Percentiles rank a stretch among this genome's conserved stretches.
phyloP scores from a whole-genome alignment of 2,329 filamentous ascomycete genomes.

The Diaporthe australafricana region DNA sequence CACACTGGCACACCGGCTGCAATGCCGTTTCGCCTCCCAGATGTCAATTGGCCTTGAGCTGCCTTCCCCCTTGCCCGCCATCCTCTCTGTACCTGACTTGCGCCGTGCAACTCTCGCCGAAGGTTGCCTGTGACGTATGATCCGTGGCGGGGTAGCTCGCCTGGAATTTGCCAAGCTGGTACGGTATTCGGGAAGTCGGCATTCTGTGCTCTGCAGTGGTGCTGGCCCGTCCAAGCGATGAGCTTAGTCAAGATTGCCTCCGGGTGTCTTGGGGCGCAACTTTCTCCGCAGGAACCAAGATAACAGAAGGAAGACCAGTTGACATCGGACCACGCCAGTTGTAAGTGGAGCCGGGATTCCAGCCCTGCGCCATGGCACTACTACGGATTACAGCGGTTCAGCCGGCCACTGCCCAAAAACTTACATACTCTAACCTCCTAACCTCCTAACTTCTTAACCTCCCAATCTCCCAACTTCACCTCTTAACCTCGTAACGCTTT shows the following conservation, averaged over 20 bases:
- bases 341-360: neutral
- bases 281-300: neutral
- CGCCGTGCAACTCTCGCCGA: constrained; percentile 12
- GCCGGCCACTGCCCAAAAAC: too few species aligned
- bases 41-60: neutral
- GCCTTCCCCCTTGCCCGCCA: neutral
- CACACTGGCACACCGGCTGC: neutral
- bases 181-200: constrained; percentile 23
- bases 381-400: too few species aligned
- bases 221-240: neutral
- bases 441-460: too few species aligned
- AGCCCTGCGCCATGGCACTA: too few species aligned
- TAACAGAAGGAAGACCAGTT: too few species aligned
- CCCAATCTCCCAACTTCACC: too few species aligned
- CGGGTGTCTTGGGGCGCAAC: constrained; percentile 15
- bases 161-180: neutral
- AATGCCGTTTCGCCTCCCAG: neutral
- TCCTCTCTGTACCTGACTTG: neutral
- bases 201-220: constrained; percentile 1
- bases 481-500: too few species aligned
- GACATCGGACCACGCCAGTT: neutral
- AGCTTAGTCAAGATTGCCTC: neutral
- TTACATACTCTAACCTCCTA: too few species aligned
- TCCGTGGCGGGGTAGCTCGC: constrained; percentile 12
- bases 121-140: constrained; percentile 19